A percentile compares a stretch with the other conserved stretches of the same genome.
These are phyloP conservation scores for Fusarium acutatum DNA, from an alignment of 2,329 filamentous ascomycete genomes.

Conservation along the genomic window DNA sequence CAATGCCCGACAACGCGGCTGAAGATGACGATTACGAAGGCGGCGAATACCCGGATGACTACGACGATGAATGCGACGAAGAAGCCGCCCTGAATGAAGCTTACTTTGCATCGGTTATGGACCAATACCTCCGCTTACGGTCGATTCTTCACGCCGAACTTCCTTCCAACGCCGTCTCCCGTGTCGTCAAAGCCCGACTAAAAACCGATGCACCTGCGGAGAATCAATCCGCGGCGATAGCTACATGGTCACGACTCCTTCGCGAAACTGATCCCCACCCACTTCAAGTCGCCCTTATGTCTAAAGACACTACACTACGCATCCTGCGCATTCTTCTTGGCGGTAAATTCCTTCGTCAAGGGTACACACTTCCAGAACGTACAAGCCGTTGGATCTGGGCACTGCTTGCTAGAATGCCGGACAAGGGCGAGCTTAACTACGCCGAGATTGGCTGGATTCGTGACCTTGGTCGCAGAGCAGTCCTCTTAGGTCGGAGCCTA, in stretches of 20 bases:
- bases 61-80: slow-evolving; percentile 34
- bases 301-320: slow-evolving; percentile 71
- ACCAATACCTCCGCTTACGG: slow-evolving; percentile 73
- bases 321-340: slow-evolving; percentile 73
- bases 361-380: slow-evolving; percentile 67
- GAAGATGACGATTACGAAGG: slow-evolving; percentile 44
- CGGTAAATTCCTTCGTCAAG: slow-evolving; percentile 69
- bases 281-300: slow-evolving; percentile 69
- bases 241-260: slow-evolving; percentile 62
- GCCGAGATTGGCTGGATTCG: slow-evolving; percentile 79
- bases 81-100: slow-evolving; percentile 62
- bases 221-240: slow-evolving; percentile 57
- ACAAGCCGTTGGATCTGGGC: slow-evolving; percentile 89
- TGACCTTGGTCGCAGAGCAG: slow-evolving; percentile 81
- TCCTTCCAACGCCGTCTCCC: slow-evolving; percentile 59
- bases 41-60: slow-evolving; percentile 35
- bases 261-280: slow-evolving; percentile 64
- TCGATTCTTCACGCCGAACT: slow-evolving; percentile 64
- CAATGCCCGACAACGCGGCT: slow-evolving; percentile 56
- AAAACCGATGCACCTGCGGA: slow-evolving; percentile 64
- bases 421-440: slow-evolving; percentile 77
- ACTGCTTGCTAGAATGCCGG: slow-evolving; percentile 77
- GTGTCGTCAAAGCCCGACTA: slow-evolving; percentile 63
- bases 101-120: slow-evolving; percentile 73
- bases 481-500: slow-evolving; percentile 64